Evolutionary conservation across 345 rosid species (phyloP).

Genomic region (Salix arbutifolia): DNA sequence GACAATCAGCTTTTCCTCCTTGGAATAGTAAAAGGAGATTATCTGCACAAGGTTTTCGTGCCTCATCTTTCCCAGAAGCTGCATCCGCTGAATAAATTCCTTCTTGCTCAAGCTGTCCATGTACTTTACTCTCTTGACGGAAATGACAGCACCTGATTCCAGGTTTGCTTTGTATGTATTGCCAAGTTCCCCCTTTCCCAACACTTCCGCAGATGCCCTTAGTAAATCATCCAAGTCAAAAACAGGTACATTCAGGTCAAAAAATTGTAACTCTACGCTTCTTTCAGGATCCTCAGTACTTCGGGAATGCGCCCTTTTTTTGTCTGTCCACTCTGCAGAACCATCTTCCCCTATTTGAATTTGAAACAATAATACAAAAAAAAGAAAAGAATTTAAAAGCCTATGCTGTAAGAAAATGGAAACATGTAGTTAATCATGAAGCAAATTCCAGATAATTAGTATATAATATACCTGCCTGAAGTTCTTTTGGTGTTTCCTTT

Average conservation of each 20-base stretch:
- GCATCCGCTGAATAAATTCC: conserved; percentile 52
- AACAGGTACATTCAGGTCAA: conserved; percentile 28
- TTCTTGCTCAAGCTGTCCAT: conserved; percentile 37
- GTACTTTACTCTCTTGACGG: conserved; percentile 41
- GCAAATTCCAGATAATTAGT: not conserved
- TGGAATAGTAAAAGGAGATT: conserved; percentile 47
- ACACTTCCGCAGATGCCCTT: conserved; percentile 46
- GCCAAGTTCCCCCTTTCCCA: conserved; percentile 49
- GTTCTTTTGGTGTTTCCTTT: conserved; percentile 12
- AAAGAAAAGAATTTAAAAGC: not conserved
- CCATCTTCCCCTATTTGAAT: not conserved
- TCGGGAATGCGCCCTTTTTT: conserved; percentile 10
- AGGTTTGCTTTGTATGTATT: conserved; percentile 44
- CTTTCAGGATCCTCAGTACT: conserved; percentile 39
- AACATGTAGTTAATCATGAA: not conserved
- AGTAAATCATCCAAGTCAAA: conserved; percentile 60
- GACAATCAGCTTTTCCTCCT: conserved; percentile 50
- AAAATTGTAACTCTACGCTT: conserved; percentile 40
- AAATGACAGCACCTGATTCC: conserved; percentile 42
- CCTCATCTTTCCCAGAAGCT: conserved; percentile 40
- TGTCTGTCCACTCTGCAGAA: conserved; percentile 14
- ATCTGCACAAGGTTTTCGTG: conserved; percentile 44
- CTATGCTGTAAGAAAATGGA: not conserved
- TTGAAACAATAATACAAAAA: not conserved
- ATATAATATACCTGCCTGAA: conserved; percentile 17